phyloP scores from a whole-genome alignment of 768 basidiomycete genomes.

The Neoboletus brunneissimus region DNA sequence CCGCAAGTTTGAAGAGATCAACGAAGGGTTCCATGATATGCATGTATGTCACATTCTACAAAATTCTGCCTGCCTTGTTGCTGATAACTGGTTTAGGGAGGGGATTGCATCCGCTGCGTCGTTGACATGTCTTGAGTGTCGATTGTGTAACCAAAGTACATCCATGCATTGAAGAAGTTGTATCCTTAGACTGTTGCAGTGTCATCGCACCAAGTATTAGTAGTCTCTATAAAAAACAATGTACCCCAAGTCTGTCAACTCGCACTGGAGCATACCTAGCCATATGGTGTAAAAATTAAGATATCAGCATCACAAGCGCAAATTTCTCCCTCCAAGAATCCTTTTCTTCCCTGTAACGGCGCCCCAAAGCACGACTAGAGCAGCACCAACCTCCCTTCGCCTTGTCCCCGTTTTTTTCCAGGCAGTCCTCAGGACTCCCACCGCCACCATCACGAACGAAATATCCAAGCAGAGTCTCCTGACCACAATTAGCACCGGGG shows the following conservation, averaged over 20 bases:
- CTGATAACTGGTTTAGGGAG: slow-evolving; percentile 39
- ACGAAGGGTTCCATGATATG: slow-evolving; percentile 93
- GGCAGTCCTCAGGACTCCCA: slow-evolving; percentile 52
- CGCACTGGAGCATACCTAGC: not conserved
- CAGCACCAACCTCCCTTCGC: slow-evolving; percentile 63
- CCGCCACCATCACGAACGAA: slow-evolving; percentile 65
- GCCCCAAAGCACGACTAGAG: slow-evolving; percentile 65
- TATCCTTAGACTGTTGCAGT: not conserved
- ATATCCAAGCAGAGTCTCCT: slow-evolving; percentile 75
- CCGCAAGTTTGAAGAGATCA: slow-evolving; percentile 70
- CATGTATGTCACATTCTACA: slow-evolving; percentile 63
- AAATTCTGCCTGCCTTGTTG: not conserved
- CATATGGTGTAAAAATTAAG: slow-evolving; percentile 13
- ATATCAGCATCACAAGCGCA: slow-evolving; percentile 6
- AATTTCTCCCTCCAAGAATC: slow-evolving; percentile 42
- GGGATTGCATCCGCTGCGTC: slow-evolving; percentile 92
- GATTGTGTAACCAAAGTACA: not conserved
- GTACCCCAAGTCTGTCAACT: not conserved
- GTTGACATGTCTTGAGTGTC: slow-evolving; percentile 72
- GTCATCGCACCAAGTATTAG: not conserved
- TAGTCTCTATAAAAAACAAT: not conserved
- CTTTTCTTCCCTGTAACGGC: slow-evolving; percentile 63
- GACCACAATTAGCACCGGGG: slow-evolving; percentile 65
- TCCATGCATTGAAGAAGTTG: slow-evolving; percentile 1
- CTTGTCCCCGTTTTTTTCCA: slow-evolving; percentile 73